Percentiles rank a stretch among this genome's conserved stretches.
Evolutionary conservation across 2,329 filamentous ascomycete genomes (phyloP).

Genomic region (Chalaropsis thielavioides): DNA sequence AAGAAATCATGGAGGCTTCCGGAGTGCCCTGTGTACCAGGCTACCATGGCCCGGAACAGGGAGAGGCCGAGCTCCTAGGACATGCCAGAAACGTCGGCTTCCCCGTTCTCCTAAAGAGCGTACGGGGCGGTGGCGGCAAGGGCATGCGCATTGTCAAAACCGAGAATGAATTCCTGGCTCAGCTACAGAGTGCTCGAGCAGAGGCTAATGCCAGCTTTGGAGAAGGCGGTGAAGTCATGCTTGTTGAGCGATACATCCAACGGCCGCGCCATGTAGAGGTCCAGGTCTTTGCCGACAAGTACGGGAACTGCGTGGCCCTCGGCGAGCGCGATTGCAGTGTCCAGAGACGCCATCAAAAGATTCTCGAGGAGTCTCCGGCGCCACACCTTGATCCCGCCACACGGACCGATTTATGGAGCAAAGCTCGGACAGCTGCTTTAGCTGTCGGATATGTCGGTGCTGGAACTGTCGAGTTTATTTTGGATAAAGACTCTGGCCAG

Average conservation of each 20-base stretch:
- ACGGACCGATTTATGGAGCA: conserved; percentile 48
- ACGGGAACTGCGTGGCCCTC: conserved; percentile 66
- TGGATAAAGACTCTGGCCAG: conserved; percentile 65
- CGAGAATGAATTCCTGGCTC: conserved; percentile 53
- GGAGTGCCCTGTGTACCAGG: conserved; percentile 92
- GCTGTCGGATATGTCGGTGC: conserved; percentile 81
- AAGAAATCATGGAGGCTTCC: conserved; percentile 93
- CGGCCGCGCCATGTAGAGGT: conserved; percentile 77
- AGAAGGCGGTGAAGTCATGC: conserved; percentile 62
- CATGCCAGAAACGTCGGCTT: conserved; percentile 59
- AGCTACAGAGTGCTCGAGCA: conserved; percentile 57
- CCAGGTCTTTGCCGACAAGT: conserved; percentile 73
- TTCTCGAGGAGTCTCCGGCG: conserved; percentile 77
- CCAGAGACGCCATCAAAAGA: conserved; percentile 78
- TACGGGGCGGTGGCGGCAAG: conserved; percentile 69
- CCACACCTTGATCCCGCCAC: conserved; percentile 48
- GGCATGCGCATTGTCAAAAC: conserved; percentile 63
- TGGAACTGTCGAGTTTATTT: conserved; percentile 80
- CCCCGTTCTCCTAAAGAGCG: conserved; percentile 65
- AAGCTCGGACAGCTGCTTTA: conserved; percentile 50
- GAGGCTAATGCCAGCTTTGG: conserved; percentile 70
- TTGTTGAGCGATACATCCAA: conserved; percentile 72
- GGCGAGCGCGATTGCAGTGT: conserved; percentile 82
- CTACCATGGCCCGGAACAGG: conserved; percentile 80
- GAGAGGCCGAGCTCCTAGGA: conserved; percentile 41